Evolutionary conservation across 148 eudicot species (phyloP), one percentile per base, ranked within the genome.

Genomic region (Vaccinium macrocarpon): DNA sequence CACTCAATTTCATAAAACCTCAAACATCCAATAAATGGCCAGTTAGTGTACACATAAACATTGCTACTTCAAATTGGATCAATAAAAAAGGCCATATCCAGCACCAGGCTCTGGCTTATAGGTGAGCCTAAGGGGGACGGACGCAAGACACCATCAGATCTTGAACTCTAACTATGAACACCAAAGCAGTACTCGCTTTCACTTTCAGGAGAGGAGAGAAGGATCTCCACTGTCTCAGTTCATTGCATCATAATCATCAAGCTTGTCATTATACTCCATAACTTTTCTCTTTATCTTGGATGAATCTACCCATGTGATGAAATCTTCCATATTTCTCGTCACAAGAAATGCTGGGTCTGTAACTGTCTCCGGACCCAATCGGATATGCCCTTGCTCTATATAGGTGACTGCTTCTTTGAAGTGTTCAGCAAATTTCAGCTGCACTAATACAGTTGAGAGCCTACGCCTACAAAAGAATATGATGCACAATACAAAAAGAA

Each of bases 281-380:
- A 97, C 93, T 85, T 90, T 93, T 87, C 89, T 90, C 94, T 87
- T 93, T 15, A 97, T 95, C 93, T 93, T 95, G 53, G 98, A 97
- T 61, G 96, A 86, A 88, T 90, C 93, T n/a, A 91, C 98, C 99
- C 99, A 97, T 21, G 96, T 97, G 15, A 97, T 85, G 74, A 95
- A 92, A 86, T 97, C 98, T 89, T 97, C 98, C 98, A 97, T 91
- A 75, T 91, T 94, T 85, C 99, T 92, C 21, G 98, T 97, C 15
- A 97, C 99, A 79, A 95, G 98, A 84, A 85, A 97, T 61, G 99
- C 99, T 5, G 99, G 98, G 82, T 97, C 99, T 13, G 98, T 94
- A 61, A 97, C 94, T 1, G 94, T 91, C 5, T 97, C 97, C n/a
- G 96, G 94, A 81, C 99, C 99, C 35, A 95, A 98, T 32, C 98